Percentiles rank a stretch among this genome's conserved stretches.
These are phyloP conservation scores for Phytopythium ostracodes DNA, from an alignment of 352 stramenopile genomes.

Conservation along the genomic window DNA sequence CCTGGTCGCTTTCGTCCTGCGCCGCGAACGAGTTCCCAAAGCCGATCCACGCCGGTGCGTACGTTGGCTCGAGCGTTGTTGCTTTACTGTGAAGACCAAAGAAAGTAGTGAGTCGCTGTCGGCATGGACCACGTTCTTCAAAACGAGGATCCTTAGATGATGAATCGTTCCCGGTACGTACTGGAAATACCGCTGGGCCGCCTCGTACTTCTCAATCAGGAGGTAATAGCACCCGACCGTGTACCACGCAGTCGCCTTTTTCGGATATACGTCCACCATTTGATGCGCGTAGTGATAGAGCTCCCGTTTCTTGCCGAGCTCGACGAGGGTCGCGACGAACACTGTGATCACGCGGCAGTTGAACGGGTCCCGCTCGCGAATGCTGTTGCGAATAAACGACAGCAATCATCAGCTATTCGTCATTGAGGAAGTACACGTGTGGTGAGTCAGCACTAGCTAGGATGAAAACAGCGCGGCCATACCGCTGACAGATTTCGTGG, in stretches of 20 bases:
- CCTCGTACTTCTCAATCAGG: constrained; percentile 91
- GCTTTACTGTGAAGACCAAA: constrained; percentile 63
- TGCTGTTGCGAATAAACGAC: constrained; percentile 18
- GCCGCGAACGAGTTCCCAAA: constrained; percentile 96
- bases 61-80: constrained; percentile 89
- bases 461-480: constrained; percentile 2
- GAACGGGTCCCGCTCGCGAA: constrained; percentile 73
- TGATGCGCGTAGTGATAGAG: constrained; percentile 96
- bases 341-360: constrained; percentile 80
- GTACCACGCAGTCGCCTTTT: constrained; percentile 93
- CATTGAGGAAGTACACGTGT: background rate
- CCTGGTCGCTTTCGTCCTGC: constrained; percentile 97
- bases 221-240: constrained; percentile 97
- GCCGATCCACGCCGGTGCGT: constrained; percentile 95
- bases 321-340: constrained; percentile 88
- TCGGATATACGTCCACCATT: constrained; percentile 94
- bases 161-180: constrained; percentile 20
- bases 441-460: background rate
- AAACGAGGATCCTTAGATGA: background rate
- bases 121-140: background rate
- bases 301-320: constrained; percentile 91
- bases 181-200: constrained; percentile 96
- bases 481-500: constrained; percentile 77
- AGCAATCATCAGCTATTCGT: background rate
- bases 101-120: background rate